Percentiles rank a stretch among this genome's conserved stretches.
Conservation (phyloP, 768 basidiomycete genomes). For the Panellus pusillus region DNA sequence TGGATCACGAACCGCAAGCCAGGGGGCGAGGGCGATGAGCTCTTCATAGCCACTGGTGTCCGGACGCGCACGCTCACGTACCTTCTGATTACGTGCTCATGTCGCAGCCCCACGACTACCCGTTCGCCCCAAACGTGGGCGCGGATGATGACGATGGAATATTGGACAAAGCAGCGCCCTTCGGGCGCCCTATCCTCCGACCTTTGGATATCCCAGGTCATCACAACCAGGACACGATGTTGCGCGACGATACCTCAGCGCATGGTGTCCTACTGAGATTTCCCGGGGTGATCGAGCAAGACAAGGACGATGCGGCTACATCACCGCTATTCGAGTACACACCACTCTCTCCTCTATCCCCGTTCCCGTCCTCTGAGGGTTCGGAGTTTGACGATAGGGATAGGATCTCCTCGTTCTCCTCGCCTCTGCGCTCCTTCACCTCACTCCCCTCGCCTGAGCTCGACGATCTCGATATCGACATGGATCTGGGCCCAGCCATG, state of each 20-base stretch:
- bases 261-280: conserved; percentile 8
- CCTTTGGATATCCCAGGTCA: conserved; percentile 11
- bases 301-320: background rate
- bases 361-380: background rate
- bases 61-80: background rate
- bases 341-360: background rate
- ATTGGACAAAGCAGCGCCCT: background rate
- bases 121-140: background rate
- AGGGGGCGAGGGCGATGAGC: background rate
- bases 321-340: conserved; percentile 2
- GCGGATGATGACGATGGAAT: background rate
- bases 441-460: conserved; percentile 19
- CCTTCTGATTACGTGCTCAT: conserved; percentile 9
- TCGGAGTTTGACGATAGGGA: conserved; percentile 1
- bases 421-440: conserved; percentile 10
- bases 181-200: conserved; percentile 7
- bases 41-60: background rate
- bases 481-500: conserved; percentile 9
- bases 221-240: background rate
- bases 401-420: background rate
- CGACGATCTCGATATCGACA: conserved; percentile 19
- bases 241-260: background rate
- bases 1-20: conserved; percentile 11
- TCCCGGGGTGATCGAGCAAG: background rate
- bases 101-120: conserved; percentile 7